Percentiles rank a stretch among this genome's conserved stretches.
These are phyloP conservation scores for Ascoidea asiatica DNA, from an alignment of 805 yeast genomes.

Conservation along the genomic window DNA sequence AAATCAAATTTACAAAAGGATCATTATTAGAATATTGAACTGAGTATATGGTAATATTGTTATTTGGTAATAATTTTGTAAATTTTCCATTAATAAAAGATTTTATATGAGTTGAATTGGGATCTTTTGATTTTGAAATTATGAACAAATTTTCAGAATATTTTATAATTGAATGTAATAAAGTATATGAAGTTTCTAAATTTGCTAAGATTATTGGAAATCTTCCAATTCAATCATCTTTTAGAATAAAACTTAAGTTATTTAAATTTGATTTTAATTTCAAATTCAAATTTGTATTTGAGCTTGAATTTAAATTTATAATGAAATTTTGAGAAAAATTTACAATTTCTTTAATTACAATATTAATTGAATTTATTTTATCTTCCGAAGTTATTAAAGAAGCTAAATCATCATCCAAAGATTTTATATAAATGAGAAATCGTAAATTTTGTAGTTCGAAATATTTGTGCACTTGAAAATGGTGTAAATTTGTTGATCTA, in stretches of 20 bases:
- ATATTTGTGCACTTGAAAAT: too few species aligned
- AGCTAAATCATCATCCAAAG: background rate
- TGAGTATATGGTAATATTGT: background rate
- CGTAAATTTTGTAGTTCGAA: too few species aligned
- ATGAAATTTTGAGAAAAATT: too few species aligned
- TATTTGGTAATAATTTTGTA: background rate
- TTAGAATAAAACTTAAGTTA: constrained; percentile 24
- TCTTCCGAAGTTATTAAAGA: constrained; percentile 20
- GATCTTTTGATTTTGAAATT: constrained; percentile 26
- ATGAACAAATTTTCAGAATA: constrained; percentile 29
- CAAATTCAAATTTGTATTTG: constrained; percentile 26
- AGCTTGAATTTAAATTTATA: constrained; percentile 39
- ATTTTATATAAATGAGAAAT: too few species aligned
- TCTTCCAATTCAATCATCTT: constrained; percentile 70
- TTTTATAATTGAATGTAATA: constrained; percentile 40
- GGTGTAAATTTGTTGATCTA: too few species aligned
- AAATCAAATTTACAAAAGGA: background rate
- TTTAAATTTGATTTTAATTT: constrained; percentile 22
- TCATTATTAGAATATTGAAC: background rate
- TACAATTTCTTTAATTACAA: constrained; percentile 34
- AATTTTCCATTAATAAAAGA: constrained; percentile 11
- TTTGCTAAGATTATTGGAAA: constrained; percentile 31
- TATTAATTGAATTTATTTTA: constrained; percentile 21
- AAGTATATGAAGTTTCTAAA: constrained; percentile 26
- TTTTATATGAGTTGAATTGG: constrained; percentile 11